phyloP scores from a whole-genome alignment of 768 basidiomycete species.

The Candolleomyces aberdarensis region DNA sequence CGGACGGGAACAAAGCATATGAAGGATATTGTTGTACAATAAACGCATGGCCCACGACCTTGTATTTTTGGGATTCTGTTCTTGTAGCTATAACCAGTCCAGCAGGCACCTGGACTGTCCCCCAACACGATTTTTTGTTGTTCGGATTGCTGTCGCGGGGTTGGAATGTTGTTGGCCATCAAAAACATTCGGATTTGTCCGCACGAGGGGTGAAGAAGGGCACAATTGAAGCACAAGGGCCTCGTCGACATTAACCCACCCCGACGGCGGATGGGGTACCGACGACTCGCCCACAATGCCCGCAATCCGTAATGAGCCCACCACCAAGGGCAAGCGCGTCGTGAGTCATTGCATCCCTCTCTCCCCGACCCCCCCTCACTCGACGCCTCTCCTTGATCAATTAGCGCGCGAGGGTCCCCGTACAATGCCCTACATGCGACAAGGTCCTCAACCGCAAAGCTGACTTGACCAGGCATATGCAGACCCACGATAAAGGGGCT shows the following conservation, averaged over 20 bases:
- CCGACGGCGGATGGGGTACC: slow-evolving; percentile 2
- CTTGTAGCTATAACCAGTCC: no score
- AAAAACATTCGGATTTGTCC: neutral
- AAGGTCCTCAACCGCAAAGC: slow-evolving; percentile 3
- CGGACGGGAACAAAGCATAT: no score
- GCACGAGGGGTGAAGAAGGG: neutral
- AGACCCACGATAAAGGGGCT: neutral
- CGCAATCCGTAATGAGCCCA: neutral
- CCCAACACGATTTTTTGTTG: neutral
- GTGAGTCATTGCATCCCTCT: neutral
- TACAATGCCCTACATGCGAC: neutral
- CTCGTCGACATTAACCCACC: neutral
- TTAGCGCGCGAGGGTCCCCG: slow-evolving; percentile 2
- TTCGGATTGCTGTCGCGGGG: neutral
- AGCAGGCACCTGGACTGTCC: no score
- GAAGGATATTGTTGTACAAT: no score
- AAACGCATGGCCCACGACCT: no score
- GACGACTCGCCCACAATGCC: neutral
- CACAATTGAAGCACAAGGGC: neutral
- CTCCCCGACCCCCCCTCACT: neutral
- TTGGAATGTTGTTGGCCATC: neutral
- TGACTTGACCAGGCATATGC: slow-evolving; percentile 5
- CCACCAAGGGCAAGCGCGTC: neutral
- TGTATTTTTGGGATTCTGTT: no score
- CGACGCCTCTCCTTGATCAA: neutral